These are phyloP conservation scores for Nannochloris sp. DNA, from an alignment of 139 green algal species.

Conservation along the genomic window DNA sequence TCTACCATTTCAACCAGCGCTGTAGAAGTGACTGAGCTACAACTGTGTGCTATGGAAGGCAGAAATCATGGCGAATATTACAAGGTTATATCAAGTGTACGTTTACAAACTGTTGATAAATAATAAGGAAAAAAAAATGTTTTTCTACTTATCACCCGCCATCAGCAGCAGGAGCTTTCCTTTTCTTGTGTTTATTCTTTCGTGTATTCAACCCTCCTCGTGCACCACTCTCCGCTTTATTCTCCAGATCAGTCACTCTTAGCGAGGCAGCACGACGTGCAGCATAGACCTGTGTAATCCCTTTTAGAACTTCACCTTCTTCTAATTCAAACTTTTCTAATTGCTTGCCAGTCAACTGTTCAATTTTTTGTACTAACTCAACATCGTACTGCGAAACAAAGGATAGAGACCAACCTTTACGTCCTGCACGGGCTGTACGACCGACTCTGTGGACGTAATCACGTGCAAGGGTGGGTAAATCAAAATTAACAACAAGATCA, in stretches of 20 bases:
- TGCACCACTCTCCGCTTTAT: background rate
- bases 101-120: too few species aligned
- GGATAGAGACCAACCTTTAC: conserved; percentile 72
- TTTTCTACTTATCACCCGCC: too few species aligned
- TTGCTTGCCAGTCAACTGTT: conserved; percentile 46
- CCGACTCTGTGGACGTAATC: conserved; percentile 91
- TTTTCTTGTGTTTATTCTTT: too few species aligned
- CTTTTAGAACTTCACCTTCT: conserved; percentile 72
- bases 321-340: conserved; percentile 47
- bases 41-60: conserved; percentile 4
- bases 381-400: conserved; percentile 86
- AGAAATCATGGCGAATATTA: conserved; percentile 9
- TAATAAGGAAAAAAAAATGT: too few species aligned
- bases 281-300: conserved; percentile 65
- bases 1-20: background rate
- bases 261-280: conserved; percentile 53
- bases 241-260: conserved; percentile 28
- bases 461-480: conserved; percentile 61
- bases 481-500: conserved; percentile 92
- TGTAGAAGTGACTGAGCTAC: background rate
- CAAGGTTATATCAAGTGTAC: background rate
- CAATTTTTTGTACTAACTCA: conserved; percentile 54
- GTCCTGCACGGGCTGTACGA: conserved; percentile 75
- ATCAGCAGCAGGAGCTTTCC: too few species aligned
- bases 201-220: too few species aligned